These are phyloP conservation scores for Colletotrichum orbiculare DNA, from an alignment of 2,329 filamentous ascomycete species.

Conservation along the genomic window DNA sequence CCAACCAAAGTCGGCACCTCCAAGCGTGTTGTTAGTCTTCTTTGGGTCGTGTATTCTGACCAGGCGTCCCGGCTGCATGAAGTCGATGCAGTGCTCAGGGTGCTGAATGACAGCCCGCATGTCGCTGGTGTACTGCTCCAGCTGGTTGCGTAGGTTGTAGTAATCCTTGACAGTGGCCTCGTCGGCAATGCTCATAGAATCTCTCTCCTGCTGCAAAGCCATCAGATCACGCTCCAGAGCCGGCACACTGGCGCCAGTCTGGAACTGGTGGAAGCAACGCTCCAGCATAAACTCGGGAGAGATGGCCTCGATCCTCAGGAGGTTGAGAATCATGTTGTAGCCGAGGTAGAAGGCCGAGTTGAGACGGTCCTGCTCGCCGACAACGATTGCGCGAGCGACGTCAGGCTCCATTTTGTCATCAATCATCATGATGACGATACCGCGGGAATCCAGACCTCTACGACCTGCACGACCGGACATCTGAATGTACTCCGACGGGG, in stretches of 20 bases:
- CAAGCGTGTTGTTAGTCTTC: conserved; percentile 48
- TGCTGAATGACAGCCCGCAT: conserved; percentile 94
- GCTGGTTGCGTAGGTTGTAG: conserved; percentile 86
- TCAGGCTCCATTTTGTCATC: conserved; percentile 95
- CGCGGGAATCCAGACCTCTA: conserved; percentile 95
- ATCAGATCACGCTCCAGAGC: conserved; percentile 85
- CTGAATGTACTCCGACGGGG: conserved; percentile 95
- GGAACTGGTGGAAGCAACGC: conserved; percentile 97
- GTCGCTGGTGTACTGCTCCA: conserved; percentile 85
- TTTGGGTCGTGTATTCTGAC: conserved; percentile 83
- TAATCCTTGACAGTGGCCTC: conserved; percentile 94
- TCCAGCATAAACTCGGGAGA: conserved; percentile 99
- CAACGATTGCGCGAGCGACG: conserved; percentile 93
- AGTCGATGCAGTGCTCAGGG: conserved; percentile 85
- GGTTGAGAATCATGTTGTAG: conserved; percentile 99
- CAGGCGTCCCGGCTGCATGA: conserved; percentile 87
- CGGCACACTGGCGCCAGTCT: conserved; percentile 90
- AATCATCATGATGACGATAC: conserved; percentile 99
- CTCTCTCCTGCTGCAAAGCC: conserved; percentile 79
- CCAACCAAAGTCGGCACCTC: conserved; percentile 89
- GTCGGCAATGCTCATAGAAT: conserved; percentile 81
- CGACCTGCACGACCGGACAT: conserved; percentile 98
- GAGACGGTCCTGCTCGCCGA: conserved; percentile 94
- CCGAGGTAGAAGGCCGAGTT: conserved; percentile 98
- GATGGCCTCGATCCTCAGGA: conserved; percentile 98